These are phyloP conservation scores for Phalaenopsis aphrodite DNA, from an alignment of 106 monocot species.

Conservation along the genomic window DNA sequence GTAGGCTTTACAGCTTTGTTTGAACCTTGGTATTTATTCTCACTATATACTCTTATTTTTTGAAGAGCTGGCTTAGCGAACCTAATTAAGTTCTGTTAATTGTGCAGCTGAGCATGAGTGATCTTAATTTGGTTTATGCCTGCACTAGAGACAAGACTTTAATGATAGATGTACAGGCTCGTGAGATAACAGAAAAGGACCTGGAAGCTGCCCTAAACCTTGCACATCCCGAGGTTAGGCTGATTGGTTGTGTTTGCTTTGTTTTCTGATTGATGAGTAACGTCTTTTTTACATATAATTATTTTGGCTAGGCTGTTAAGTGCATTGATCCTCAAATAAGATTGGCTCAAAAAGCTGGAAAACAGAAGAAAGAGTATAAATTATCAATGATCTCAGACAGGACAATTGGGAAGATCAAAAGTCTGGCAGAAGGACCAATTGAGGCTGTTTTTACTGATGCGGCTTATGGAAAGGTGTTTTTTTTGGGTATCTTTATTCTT, in stretches of 20 bases:
- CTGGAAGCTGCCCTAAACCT: constrained; percentile 66
- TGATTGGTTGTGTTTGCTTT: constrained; percentile 9
- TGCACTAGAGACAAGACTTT: constrained; percentile 87
- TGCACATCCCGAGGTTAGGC: constrained; percentile 84
- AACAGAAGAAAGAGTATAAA: constrained; percentile 75
- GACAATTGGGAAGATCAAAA: constrained; percentile 60
- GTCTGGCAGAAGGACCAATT: constrained; percentile 62
- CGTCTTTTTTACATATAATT: not conserved
- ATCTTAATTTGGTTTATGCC: constrained; percentile 96
- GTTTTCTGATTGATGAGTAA: not conserved
- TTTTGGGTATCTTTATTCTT: not conserved
- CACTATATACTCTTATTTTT: not conserved
- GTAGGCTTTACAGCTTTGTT: not conserved
- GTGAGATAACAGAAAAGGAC: constrained; percentile 90
- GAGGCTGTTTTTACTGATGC: constrained; percentile 84
- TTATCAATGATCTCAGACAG: constrained; percentile 72
- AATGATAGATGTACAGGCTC: constrained; percentile 98
- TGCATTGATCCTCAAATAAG: constrained; percentile 87
- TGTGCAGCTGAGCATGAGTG: constrained; percentile 70
- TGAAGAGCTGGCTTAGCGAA: not conserved
- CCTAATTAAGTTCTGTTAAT: not conserved
- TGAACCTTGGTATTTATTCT: not conserved
- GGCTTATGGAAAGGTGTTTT: constrained; percentile 80
- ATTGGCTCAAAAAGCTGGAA: constrained; percentile 89
- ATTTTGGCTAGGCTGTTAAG: constrained; percentile 72